Evolutionary conservation across 2,329 filamentous ascomycete genomes (phyloP), one percentile per base, ranked within the genome.

Genomic region (Penicillium sp.): DNA sequence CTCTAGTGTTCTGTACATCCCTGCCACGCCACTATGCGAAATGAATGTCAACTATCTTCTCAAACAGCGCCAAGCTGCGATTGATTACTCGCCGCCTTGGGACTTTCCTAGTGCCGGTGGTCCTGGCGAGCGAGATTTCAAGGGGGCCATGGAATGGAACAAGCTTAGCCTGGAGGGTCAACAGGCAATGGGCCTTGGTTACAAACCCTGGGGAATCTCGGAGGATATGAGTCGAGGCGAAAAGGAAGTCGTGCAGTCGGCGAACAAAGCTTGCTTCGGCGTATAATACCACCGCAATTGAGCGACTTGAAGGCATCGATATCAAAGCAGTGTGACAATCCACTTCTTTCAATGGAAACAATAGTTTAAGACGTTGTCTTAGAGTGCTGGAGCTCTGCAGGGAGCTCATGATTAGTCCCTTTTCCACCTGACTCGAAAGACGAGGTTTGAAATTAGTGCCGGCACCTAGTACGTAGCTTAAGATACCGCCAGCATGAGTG

Each of bases 1-100:
- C 66, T 89, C 86, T 0, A 90, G 84, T 57, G 90, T 95, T 0
- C 62, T 96, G 50, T 96, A 96, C 61, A 95, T 96, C 47, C 90
- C 90, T 0, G 84, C 88, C 0, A 93, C 87, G 46, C 90, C 90
- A 0, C 76, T 89, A 28, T 95, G 89, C 0, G 80, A 84, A 45
- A 71, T 75, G 35, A 95, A 93, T 59, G 83, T 85, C 0, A 69
- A 78, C 24, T 93, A 90, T 62, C 73, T 91, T 1, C 76, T 70
- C 1, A 76, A 80, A 12, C 89, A 95, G 70, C 78, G 85, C 18
- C 74, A 81, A n/a, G 79, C 81, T 0, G 93, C 93, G 57, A 66
- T 85, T 3, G 64, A 73, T 0, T 90, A 89, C 4, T 80, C 76
- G 0, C 84, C 84, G 0, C 80, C 77, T 0, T 84, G 83, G 28